These are phyloP conservation scores for Citrullus mucosospermus DNA, from an alignment of 306 rosid genomes.

Conservation along the genomic window DNA sequence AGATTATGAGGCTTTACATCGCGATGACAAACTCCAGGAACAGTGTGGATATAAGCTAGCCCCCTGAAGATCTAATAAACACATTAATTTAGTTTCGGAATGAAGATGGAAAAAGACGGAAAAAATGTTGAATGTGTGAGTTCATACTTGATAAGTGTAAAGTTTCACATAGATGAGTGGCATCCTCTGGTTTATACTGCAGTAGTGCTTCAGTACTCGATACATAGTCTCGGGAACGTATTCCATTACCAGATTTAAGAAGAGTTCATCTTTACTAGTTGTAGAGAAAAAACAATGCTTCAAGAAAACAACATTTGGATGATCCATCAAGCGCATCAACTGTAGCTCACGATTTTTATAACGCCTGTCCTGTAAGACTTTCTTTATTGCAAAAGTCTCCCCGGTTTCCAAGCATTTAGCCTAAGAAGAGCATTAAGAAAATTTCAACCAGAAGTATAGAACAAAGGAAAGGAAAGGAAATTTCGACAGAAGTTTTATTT, in stretches of 20 bases:
- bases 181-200: slow-evolving; percentile 73
- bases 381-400: too few species aligned
- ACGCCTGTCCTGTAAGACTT: slow-evolving; percentile 59
- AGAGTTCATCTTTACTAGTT: slow-evolving; percentile 73
- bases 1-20: too few species aligned
- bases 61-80: too few species aligned
- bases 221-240: slow-evolving; percentile 83
- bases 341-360: slow-evolving; percentile 89
- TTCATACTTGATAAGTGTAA: slow-evolving; percentile 81
- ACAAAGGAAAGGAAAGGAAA: background rate
- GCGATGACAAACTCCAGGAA: too few species aligned
- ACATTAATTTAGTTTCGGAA: background rate
- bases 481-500: background rate
- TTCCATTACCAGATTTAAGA: slow-evolving; percentile 87
- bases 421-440: slow-evolving; percentile 29
- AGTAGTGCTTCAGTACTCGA: slow-evolving; percentile 72
- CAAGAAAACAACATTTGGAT: slow-evolving; percentile 70
- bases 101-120: slow-evolving; percentile 2
- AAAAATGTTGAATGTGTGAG: background rate
- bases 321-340: slow-evolving; percentile 94
- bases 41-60: too few species aligned
- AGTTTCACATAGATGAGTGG: slow-evolving; percentile 88
- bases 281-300: slow-evolving; percentile 89
- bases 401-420: too few species aligned
- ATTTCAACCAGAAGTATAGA: background rate